These are phyloP conservation scores for Hippophae rhamnoides DNA, from an alignment of 306 rosid genomes.

Conservation along the genomic window DNA sequence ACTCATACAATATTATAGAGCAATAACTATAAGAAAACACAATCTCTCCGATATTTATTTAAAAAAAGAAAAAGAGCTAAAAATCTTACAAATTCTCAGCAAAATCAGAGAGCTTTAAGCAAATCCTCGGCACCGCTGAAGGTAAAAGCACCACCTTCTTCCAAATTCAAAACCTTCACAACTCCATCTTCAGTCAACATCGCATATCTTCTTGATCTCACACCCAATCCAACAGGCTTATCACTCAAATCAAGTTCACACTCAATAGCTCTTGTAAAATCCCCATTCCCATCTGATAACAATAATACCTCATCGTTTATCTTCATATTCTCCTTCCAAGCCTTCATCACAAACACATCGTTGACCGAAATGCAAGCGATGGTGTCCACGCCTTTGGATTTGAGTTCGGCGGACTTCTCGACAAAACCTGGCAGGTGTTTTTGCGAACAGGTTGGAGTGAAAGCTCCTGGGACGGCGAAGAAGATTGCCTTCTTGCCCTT, in stretches of 20 bases:
- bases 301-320: constrained; percentile 61
- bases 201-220: constrained; percentile 80
- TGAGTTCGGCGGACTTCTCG: constrained; percentile 64
- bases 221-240: constrained; percentile 86
- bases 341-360: constrained; percentile 84
- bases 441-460: constrained; percentile 97
- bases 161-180: constrained; percentile 85
- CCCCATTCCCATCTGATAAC: constrained; percentile 79
- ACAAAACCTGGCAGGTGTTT: constrained; percentile 93
- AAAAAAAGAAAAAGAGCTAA: no score
- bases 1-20: no score
- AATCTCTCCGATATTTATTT: no score
- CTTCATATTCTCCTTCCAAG: constrained; percentile 76
- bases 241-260: constrained; percentile 80
- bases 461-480: constrained; percentile 95
- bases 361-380: constrained; percentile 88
- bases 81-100: background rate
- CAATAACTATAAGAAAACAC: no score
- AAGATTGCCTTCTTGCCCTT: constrained; percentile 74
- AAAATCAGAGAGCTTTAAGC: constrained; percentile 47
- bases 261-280: constrained; percentile 77
- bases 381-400: constrained; percentile 65
- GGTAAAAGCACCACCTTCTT: constrained; percentile 95
- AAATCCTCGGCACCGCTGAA: constrained; percentile 82
- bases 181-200: constrained; percentile 85